phyloP scores from a whole-genome alignment of 2,329 filamentous ascomycete genomes.

The Beauveria brongniartii region DNA sequence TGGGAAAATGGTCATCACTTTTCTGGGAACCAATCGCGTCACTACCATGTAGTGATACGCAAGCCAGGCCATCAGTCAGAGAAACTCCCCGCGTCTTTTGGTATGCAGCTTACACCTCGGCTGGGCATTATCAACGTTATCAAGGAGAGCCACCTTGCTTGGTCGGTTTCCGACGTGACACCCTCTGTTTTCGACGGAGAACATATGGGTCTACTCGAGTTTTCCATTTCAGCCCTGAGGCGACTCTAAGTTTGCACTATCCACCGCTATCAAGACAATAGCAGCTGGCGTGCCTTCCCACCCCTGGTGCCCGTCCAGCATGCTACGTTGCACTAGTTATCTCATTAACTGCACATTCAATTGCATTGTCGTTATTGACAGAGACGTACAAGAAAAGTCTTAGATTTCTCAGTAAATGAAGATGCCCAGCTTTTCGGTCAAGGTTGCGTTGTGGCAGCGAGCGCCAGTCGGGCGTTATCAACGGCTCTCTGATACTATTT shows the following conservation, averaged over 20 bases:
- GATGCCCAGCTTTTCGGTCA: neutral
- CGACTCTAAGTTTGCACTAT: neutral
- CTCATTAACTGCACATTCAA: neutral
- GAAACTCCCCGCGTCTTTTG: neutral
- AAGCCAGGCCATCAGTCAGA: neutral
- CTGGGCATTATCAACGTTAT: neutral
- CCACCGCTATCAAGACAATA: neutral
- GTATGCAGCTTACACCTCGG: neutral
- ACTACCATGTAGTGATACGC: neutral
- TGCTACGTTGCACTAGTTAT: constrained; percentile 10
- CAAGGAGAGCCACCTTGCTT: neutral
- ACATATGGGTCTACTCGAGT: neutral
- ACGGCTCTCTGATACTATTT: neutral
- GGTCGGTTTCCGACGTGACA: neutral
- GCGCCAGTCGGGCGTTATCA: neutral
- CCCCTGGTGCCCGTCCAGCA: neutral
- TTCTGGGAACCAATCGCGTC: neutral
- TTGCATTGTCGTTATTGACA: neutral
- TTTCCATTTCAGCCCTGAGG: neutral
- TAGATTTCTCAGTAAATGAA: neutral
- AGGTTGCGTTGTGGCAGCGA: neutral
- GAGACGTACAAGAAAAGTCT: neutral
- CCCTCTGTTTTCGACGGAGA: neutral
- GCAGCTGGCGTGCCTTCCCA: neutral
- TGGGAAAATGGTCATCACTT: neutral